A percentile compares a stretch with the other conserved stretches of the same genome.
Evolutionary conservation across 2,329 filamentous ascomycete species (phyloP).

Genomic region (Alternaria sp.): DNA sequence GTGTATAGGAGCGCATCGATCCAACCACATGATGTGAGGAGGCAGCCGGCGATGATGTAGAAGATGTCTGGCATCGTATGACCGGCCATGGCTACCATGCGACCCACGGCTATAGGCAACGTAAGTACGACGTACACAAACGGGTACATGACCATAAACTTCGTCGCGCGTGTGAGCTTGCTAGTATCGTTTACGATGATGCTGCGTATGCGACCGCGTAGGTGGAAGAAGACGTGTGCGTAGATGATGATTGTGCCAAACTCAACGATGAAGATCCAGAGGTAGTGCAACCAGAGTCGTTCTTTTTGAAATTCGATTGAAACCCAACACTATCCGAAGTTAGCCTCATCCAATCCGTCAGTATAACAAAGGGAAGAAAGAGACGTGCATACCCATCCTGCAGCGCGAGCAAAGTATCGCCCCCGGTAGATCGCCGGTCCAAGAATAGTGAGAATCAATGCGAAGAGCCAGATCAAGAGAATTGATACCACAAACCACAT

Average conservation of each 20-base stretch:
- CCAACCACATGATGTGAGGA: slow-evolving; percentile 62
- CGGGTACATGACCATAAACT: slow-evolving; percentile 70
- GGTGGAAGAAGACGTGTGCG: slow-evolving; percentile 58
- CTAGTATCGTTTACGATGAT: slow-evolving; percentile 47
- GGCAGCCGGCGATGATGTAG: slow-evolving; percentile 66
- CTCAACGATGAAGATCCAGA: slow-evolving; percentile 64
- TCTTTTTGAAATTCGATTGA: slow-evolving; percentile 54
- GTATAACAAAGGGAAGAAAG: background rate
- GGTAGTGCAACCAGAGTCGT: slow-evolving; percentile 61
- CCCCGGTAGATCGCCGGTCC: slow-evolving; percentile 55
- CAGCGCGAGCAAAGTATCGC: slow-evolving; percentile 59
- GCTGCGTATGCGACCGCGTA: slow-evolving; percentile 56
- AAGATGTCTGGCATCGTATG: slow-evolving; percentile 60
- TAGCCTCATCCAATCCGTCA: background rate
- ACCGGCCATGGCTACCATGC: slow-evolving; percentile 52
- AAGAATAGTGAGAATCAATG: slow-evolving; percentile 57
- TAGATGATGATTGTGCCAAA: slow-evolving; percentile 62
- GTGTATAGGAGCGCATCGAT: slow-evolving; percentile 56
- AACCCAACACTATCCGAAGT: slow-evolving; percentile 58
- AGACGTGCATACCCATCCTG: slow-evolving; percentile 52
- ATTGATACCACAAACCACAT: slow-evolving; percentile 57
- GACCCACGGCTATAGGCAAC: slow-evolving; percentile 65
- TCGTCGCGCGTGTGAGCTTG: slow-evolving; percentile 54
- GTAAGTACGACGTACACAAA: slow-evolving; percentile 73
- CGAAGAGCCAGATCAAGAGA: slow-evolving; percentile 57